Evolutionary conservation across 129 eudicot genomes (phyloP).

Genomic region (Artemisia argyi): DNA sequence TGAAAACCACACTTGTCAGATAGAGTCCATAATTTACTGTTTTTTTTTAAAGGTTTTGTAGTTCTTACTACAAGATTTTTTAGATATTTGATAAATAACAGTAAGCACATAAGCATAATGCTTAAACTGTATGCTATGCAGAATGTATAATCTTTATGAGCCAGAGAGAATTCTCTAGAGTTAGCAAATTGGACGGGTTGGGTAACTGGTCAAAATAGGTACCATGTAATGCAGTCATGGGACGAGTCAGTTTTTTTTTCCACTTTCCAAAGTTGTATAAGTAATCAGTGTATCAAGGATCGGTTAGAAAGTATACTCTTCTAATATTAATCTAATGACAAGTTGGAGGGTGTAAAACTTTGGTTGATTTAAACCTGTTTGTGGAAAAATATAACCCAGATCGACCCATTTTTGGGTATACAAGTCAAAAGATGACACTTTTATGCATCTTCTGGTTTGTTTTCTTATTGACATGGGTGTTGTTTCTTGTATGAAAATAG

Average conservation of each 20-base stretch:
- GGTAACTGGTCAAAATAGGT: neutral
- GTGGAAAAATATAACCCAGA: neutral
- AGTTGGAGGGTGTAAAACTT: neutral
- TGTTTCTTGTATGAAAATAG: constrained; percentile 31
- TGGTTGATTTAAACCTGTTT: neutral
- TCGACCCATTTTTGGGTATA: neutral
- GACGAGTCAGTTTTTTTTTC: neutral
- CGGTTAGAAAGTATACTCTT: neutral
- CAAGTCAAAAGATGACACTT: neutral
- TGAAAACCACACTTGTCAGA: too few species aligned
- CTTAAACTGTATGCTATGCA: neutral
- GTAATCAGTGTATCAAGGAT: neutral
- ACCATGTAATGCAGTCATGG: neutral
- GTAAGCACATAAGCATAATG: neutral
- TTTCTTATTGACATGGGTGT: neutral
- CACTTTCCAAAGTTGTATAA: neutral
- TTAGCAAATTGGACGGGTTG: neutral
- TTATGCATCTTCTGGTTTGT: neutral
- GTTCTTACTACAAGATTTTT: neutral
- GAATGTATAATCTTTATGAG: neutral
- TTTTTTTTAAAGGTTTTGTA: neutral
- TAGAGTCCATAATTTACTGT: neutral
- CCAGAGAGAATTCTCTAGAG: neutral
- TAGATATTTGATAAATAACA: neutral
- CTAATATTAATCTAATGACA: neutral